Evolutionary conservation across 257 asterid genomes (phyloP).

Genomic region (Penstemon davidsonii): DNA sequence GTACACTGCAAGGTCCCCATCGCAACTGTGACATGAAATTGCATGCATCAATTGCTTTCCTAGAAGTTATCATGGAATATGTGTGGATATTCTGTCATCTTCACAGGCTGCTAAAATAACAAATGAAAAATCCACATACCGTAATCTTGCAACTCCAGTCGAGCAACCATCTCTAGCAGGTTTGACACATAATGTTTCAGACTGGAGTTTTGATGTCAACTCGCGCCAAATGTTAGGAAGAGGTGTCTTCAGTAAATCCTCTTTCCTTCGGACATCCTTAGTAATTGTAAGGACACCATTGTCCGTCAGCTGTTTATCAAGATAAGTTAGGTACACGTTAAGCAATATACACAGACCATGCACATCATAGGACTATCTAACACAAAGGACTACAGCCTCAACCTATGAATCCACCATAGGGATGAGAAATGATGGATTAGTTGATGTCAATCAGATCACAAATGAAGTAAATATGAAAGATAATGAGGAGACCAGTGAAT

Average conservation of each 20-base stretch:
- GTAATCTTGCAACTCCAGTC: constrained; percentile 87
- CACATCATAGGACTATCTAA: not conserved
- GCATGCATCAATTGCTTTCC: constrained; percentile 12
- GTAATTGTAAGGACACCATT: constrained; percentile 74
- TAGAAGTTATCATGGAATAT: not conserved
- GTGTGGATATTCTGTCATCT: not conserved
- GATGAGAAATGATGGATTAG: not conserved
- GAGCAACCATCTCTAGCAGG: constrained; percentile 96
- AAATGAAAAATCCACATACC: constrained; percentile 39
- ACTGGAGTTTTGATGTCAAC: constrained; percentile 60
- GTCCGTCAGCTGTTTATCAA: constrained; percentile 55
- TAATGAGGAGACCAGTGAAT: constrained; percentile 21
- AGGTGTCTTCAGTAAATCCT: constrained; percentile 48
- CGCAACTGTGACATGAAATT: constrained; percentile 50
- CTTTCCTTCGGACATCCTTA: constrained; percentile 62
- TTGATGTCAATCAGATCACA: not conserved
- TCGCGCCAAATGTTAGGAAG: constrained; percentile 59
- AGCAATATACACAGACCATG: not conserved
- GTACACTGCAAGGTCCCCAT: constrained; percentile 64
- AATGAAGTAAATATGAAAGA: not conserved
- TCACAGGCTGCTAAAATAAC: constrained; percentile 14
- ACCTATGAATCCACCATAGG: not conserved
- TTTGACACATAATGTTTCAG: constrained; percentile 69
- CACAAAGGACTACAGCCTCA: not conserved
- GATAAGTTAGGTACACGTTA: constrained; percentile 24